Base-by-base conservation (phyloP, 345 rosid species). In the Hypericum androsaemum region DNA sequence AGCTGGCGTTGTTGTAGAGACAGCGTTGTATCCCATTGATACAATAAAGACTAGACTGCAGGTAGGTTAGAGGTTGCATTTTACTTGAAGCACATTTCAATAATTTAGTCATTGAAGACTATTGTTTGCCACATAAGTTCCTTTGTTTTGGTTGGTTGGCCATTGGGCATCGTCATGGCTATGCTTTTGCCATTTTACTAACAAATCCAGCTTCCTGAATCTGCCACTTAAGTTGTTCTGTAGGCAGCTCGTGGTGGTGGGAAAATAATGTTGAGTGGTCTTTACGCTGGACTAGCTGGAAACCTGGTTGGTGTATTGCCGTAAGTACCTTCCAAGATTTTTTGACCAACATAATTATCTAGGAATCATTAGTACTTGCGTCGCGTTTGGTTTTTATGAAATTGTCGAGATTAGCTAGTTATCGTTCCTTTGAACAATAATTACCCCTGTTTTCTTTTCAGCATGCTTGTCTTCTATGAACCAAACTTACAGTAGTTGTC, bases 1-100 rank as follows among this genome's bases (percentile, higher is more conserved):
- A 17, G 92, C 96, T 69, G 98, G 96, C 51, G 95, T 82, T 69
- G 96, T 87, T 41, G 98, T 88, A 60, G 98, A 89, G 65, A 81
- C 95, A 15, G 90, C 92, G 54, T 74, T 89, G 43, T 89, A 89
- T 64, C 98, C 96, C n/a, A 79, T 89, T 56, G 98, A 87, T 65
- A 89, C 98, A 0, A 82, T 89, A 63, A 89, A 87, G 80, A 89
- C 98, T 12, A 66, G 98, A 66, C 79, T 89, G 62, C 98, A 89
- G 92, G 98, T 75, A 73, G 64, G 86, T 82, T 74, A 60, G 4
- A 22, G 32, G 1, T 22, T 22, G 32, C 32, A 22, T 22, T 4
- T 22, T 22, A 22, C 32, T 22, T 22, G 32, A 22, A 22, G 32
- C 32, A 22, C 32, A 4, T 22, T 22, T 22, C 32, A 22, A 4